Conservation (phyloP, 2,329 filamentous ascomycete genomes). For the Cladosporium oxysporum region DNA sequence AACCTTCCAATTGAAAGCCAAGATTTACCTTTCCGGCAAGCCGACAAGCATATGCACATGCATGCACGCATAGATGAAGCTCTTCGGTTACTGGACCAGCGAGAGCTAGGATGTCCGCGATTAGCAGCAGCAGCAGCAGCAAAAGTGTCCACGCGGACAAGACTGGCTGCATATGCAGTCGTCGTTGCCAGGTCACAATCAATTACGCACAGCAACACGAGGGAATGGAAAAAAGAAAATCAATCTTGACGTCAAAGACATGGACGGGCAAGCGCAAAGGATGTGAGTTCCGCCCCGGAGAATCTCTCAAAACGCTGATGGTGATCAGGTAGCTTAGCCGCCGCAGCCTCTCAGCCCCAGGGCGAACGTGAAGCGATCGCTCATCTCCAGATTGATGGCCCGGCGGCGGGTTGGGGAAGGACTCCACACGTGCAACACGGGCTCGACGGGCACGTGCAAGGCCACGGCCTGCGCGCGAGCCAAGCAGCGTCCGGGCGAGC, state of each 20-base stretch:
- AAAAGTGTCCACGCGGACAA: slow-evolving; percentile 4
- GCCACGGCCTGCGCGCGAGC: background rate
- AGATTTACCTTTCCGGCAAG: background rate
- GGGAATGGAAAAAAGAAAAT: background rate
- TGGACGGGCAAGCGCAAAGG: background rate
- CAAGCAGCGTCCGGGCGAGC: background rate
- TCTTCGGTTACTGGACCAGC: background rate
- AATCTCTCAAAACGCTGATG: background rate
- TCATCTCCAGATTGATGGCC: slow-evolving; percentile 6
- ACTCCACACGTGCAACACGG: background rate
- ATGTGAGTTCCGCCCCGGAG: background rate
- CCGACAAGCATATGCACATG: background rate
- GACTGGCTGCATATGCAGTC: slow-evolving; percentile 4
- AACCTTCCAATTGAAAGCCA: background rate
- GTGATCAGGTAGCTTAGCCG: background rate
- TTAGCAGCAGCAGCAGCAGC: background rate
- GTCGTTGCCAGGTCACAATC: background rate
- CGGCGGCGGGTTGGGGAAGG: background rate
- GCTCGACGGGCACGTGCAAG: background rate
- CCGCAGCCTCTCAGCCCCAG: slow-evolving; percentile 6
- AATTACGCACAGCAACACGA: background rate
- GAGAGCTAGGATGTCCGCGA: background rate
- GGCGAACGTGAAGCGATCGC: background rate
- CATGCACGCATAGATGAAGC: background rate
- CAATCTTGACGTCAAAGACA: slow-evolving; percentile 6